phyloP scores from a whole-genome alignment of 306 rosid species.

The Luffa aegyptiaca region DNA sequence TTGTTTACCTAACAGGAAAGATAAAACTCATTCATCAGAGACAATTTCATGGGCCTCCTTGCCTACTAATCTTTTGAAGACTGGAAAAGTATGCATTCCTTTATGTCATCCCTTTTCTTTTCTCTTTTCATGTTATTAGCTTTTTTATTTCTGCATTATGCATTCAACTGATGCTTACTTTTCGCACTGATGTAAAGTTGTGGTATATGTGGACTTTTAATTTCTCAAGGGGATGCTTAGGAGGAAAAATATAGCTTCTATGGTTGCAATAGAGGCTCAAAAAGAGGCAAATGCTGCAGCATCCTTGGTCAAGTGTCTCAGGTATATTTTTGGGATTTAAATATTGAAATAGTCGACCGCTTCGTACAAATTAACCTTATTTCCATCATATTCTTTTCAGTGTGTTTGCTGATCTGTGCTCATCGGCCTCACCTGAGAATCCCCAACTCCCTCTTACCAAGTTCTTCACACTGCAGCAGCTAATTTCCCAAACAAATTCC shows the following conservation, averaged over 20 bases:
- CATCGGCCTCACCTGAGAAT: constrained; percentile 59
- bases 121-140: not conserved
- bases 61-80: constrained; percentile 55
- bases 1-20: constrained; percentile 29
- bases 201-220: not conserved
- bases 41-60: constrained; percentile 51
- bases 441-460: constrained; percentile 59
- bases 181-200: not conserved
- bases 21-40: constrained; percentile 29
- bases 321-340: constrained; percentile 28
- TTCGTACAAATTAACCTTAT: not conserved
- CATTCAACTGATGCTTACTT: constrained; percentile 3
- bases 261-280: constrained; percentile 75
- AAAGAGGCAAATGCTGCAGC: constrained; percentile 74
- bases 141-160: not conserved
- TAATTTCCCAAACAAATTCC: constrained; percentile 38
- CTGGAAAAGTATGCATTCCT: constrained; percentile 51
- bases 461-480: constrained; percentile 62
- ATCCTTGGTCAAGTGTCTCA: constrained; percentile 55
- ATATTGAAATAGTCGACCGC: not conserved
- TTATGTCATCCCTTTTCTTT: not conserved
- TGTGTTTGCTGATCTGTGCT: constrained; percentile 53
- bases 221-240: constrained; percentile 72
- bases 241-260: constrained; percentile 67
- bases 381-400: constrained; percentile 25